Conservation (phyloP, 176 grass and related monocot species). For the Panicum miliaceum region DNA sequence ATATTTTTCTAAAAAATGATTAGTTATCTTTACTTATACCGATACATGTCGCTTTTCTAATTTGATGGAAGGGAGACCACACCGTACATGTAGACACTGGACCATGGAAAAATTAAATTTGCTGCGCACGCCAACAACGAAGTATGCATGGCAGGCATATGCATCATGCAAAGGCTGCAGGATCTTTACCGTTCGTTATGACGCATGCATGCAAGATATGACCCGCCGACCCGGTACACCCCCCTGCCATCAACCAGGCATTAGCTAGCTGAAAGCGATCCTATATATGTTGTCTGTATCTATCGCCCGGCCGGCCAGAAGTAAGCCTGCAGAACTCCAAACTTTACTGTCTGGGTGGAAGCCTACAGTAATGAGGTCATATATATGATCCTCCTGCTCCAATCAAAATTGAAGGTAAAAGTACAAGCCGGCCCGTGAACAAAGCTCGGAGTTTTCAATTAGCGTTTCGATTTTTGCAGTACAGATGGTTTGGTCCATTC, state of each 20-base stretch:
- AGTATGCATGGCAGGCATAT: neutral
- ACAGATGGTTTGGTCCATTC: neutral
- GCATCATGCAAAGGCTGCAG: constrained; percentile 40
- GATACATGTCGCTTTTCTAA: neutral
- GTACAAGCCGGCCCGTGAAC: neutral
- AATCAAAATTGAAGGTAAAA: neutral
- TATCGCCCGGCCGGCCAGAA: neutral
- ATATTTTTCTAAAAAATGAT: too few species aligned
- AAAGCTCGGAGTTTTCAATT: neutral
- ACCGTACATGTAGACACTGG: constrained; percentile 14
- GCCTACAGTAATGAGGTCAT: neutral
- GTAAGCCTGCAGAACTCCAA: neutral
- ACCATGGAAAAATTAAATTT: neutral
- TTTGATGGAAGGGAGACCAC: neutral
- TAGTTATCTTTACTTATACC: neutral
- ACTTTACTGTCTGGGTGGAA: neutral
- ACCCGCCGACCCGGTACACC: neutral
- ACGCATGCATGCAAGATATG: constrained; percentile 22
- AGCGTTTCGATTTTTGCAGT: neutral
- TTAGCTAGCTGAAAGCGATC: neutral
- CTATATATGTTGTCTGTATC: neutral
- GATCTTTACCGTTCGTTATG: constrained; percentile 21
- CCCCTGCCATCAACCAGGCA: neutral
- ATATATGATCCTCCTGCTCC: neutral
- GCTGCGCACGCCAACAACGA: neutral